Evolutionary conservation across 2,329 filamentous ascomycete genomes (phyloP).

Genomic region (Thielaviopsis populi): DNA sequence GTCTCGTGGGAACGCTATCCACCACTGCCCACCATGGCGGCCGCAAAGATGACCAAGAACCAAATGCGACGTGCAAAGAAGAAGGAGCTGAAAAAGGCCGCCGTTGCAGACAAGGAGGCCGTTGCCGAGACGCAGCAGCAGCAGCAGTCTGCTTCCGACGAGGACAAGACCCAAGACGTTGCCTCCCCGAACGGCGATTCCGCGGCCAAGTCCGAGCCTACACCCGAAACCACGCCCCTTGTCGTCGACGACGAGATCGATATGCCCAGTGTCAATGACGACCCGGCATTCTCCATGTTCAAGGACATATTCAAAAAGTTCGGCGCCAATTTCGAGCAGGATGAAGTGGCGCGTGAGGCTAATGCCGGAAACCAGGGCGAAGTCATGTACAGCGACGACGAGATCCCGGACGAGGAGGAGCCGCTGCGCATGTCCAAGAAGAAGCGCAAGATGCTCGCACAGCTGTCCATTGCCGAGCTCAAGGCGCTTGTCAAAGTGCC

Average conservation of each 20-base stretch:
- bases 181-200: neutral
- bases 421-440: conserved; percentile 65
- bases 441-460: conserved; percentile 80
- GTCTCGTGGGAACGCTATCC: neutral
- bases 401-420: conserved; percentile 71
- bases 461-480: conserved; percentile 84
- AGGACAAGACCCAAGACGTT: conserved; percentile 12
- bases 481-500: conserved; percentile 84
- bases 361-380: conserved; percentile 65
- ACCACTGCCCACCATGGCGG: conserved; percentile 37
- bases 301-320: conserved; percentile 73
- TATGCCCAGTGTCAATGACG: conserved; percentile 36
- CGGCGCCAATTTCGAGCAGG: conserved; percentile 46
- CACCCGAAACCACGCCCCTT: conserved; percentile 4
- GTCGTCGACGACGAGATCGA: conserved; percentile 20
- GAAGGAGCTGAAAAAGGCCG: conserved; percentile 69
- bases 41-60: conserved; percentile 76
- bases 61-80: conserved; percentile 85
- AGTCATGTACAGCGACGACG: conserved; percentile 69
- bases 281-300: conserved; percentile 72
- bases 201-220: conserved; percentile 9
- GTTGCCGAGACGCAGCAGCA: neutral
- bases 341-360: conserved; percentile 47
- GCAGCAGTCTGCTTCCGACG: neutral
- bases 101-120: neutral